Percentiles rank a stretch among this genome's conserved stretches.
Evolutionary conservation across 139 green algal species (phyloP).

Genomic region (Picochlorum sp.): DNA sequence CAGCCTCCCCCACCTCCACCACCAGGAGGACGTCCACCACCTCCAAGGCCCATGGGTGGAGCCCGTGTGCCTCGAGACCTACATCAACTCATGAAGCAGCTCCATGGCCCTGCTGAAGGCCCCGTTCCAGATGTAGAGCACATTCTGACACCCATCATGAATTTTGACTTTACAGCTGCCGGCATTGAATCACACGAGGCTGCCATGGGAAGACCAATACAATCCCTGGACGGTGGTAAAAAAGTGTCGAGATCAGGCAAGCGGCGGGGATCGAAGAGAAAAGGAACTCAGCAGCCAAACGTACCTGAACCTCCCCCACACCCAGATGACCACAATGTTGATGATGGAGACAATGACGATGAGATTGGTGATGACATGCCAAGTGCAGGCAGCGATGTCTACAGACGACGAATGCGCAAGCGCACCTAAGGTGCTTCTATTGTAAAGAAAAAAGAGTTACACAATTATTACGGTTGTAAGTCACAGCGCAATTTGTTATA

Average conservation of each 20-base stretch:
- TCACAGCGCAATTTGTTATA: background rate
- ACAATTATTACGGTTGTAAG: background rate
- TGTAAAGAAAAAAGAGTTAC: background rate
- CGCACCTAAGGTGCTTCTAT: too few species aligned
- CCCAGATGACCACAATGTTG: too few species aligned
- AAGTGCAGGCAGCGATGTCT: conserved; percentile 24
- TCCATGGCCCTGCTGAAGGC: conserved; percentile 28
- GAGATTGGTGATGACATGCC: background rate
- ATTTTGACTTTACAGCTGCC: conserved; percentile 21
- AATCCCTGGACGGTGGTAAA: background rate
- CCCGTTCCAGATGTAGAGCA: conserved; percentile 19
- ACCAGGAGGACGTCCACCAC: background rate
- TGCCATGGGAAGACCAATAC: conserved; percentile 10
- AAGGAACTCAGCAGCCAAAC: too few species aligned
- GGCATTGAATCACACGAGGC: conserved; percentile 24
- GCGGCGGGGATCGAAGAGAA: background rate
- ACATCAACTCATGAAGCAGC: conserved; percentile 35
- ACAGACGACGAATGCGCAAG: conserved; percentile 12
- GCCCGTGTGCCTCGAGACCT: conserved; percentile 31
- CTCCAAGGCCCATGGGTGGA: conserved; percentile 6
- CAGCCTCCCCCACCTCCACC: background rate
- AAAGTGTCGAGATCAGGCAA: background rate
- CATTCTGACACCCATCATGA: conserved; percentile 37
- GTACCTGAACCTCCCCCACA: too few species aligned
- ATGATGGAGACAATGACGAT: background rate